Percentiles rank a stretch among this genome's conserved stretches.
Conservation (phyloP, 495 filamentous ascomycete species). For the Podospora tetraspora region DNA sequence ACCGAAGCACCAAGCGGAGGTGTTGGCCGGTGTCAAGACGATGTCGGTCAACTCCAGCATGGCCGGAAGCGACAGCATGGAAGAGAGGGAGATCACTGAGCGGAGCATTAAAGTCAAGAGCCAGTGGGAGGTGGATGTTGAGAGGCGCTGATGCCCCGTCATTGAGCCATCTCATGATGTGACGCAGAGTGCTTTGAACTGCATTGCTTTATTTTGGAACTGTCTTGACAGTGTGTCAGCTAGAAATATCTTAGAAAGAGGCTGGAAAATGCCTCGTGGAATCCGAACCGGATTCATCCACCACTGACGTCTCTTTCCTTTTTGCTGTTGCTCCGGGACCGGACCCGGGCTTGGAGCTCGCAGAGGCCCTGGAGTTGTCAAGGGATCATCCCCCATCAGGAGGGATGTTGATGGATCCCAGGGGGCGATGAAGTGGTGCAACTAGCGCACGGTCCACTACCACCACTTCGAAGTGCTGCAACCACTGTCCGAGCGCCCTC, state of each 20-base stretch:
- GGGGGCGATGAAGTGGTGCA: not conserved
- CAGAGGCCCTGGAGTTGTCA: not conserved
- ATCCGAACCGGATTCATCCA: not conserved
- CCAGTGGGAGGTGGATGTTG: not conserved
- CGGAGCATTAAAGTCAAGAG: not conserved
- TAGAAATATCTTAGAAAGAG: not conserved
- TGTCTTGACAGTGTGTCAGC: not conserved
- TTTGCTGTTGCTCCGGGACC: too few species aligned
- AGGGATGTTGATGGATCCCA: not conserved
- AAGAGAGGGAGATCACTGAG: not conserved
- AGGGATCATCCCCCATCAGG: not conserved
- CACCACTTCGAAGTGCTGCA: not conserved
- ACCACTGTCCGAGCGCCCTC: not conserved
- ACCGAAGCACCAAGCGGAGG: conserved; percentile 4
- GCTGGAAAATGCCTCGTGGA: not conserved
- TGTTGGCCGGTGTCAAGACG: not conserved
- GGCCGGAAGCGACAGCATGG: not conserved
- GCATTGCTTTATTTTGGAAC: not conserved
- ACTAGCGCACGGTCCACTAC: not conserved
- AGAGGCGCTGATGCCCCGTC: not conserved
- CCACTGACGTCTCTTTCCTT: too few species aligned
- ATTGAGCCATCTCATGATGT: not conserved
- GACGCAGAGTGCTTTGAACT: not conserved
- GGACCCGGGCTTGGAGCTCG: too few species aligned
- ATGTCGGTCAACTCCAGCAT: not conserved